phyloP scores from a whole-genome alignment of 257 asterid genomes.

The Ballota nigra region DNA sequence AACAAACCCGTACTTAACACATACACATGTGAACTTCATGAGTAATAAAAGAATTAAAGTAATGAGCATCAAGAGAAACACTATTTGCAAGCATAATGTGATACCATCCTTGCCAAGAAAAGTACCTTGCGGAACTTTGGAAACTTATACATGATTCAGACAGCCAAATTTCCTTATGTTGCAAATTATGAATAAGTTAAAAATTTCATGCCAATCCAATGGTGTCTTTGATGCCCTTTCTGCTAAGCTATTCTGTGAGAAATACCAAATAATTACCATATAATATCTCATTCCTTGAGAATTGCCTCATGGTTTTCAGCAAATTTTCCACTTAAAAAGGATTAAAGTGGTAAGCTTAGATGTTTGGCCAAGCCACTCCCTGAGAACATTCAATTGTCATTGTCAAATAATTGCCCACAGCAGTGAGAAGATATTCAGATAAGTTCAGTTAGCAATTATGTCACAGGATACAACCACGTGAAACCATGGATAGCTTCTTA shows the following conservation, averaged over 20 bases:
- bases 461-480: background rate
- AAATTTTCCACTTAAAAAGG: background rate
- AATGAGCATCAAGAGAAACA: background rate
- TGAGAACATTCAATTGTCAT: background rate
- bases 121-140: background rate
- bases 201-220: background rate
- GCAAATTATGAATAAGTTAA: background rate
- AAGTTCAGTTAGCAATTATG: background rate
- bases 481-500: background rate
- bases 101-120: background rate
- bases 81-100: background rate
- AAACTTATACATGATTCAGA: background rate
- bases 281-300: background rate
- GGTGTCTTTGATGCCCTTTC: background rate
- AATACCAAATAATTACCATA: background rate
- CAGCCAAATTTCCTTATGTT: background rate
- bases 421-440: background rate
- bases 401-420: background rate
- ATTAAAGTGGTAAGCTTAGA: background rate
- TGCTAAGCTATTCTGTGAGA: background rate
- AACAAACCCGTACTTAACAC: background rate
- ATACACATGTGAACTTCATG: background rate
- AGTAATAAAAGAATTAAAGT: background rate
- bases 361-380: background rate
- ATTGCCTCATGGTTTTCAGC: too few relatives aligned